These are phyloP conservation scores for Chenopodium album DNA, from an alignment of 148 eudicot genomes.

Conservation along the genomic window DNA sequence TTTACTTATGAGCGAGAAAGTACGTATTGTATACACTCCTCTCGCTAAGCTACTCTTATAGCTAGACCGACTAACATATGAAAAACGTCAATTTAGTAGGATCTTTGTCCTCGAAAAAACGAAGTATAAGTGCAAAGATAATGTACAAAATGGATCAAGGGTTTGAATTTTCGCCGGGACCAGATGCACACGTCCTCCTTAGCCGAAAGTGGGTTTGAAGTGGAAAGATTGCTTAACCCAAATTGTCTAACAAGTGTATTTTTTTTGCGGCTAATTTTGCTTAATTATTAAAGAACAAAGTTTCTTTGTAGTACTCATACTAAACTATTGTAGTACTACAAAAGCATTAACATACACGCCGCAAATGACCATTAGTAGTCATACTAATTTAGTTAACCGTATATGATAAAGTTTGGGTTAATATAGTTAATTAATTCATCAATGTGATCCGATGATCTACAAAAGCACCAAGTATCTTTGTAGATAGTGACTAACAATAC, in stretches of 20 bases:
- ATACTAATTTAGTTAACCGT: not conserved
- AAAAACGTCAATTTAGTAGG: too few relatives aligned
- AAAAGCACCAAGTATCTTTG: too few relatives aligned
- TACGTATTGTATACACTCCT: too few relatives aligned
- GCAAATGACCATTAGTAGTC: not conserved
- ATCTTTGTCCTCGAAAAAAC: too few relatives aligned
- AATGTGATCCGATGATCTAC: not conserved
- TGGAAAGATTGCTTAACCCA: not conserved
- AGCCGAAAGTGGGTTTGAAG: not conserved
- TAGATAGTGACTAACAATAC: too few relatives aligned
- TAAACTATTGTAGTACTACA: not conserved
- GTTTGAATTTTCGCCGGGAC: not conserved
- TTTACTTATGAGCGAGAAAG: too few relatives aligned
- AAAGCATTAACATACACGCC: not conserved
- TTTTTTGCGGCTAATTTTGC: not conserved
- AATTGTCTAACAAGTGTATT: not conserved
- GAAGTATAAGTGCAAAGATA: not conserved
- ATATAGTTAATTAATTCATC: not conserved
- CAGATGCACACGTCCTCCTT: not conserved
- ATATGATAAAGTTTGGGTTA: not conserved
- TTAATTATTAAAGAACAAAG: not conserved
- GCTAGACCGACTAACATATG: too few relatives aligned
- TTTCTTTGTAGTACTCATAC: too few relatives aligned
- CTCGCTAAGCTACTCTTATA: too few relatives aligned
- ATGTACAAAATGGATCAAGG: not conserved